A percentile compares a stretch with the other conserved stretches of the same genome.
Evolutionary conservation across 75 land plant species (phyloP).

Genomic region (Adiantum capillusveneris): DNA sequence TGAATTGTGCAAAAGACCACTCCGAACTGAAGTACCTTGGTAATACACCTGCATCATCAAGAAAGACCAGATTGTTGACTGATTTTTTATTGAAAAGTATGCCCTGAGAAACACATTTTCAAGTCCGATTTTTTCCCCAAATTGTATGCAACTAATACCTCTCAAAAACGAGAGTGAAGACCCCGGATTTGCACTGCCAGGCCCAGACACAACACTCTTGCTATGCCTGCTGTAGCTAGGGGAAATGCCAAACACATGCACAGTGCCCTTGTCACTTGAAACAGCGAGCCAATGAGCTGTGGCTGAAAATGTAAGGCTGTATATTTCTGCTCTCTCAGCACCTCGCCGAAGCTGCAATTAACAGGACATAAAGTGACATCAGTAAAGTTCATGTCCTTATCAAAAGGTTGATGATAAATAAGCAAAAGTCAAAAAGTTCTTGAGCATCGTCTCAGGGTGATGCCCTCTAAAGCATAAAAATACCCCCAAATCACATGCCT

Average conservation of each 20-base stretch:
- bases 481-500: too few species aligned
- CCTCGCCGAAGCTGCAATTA: constrained; percentile 76
- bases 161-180: constrained; percentile 82
- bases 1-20: constrained; percentile 95
- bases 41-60: constrained; percentile 51
- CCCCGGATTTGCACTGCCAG: constrained; percentile 46
- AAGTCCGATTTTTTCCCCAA: too few species aligned
- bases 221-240: neutral
- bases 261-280: constrained; percentile 93
- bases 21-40: constrained; percentile 91
- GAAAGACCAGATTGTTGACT: too few species aligned
- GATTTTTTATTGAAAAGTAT: too few species aligned
- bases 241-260: constrained; percentile 70
- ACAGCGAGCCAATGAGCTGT: constrained; percentile 82
- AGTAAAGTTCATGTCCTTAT: too few species aligned
- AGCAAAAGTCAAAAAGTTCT: too few species aligned
- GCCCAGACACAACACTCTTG: neutral
- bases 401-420: too few species aligned
- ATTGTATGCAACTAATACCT: too few species aligned
- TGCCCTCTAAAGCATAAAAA: too few species aligned
- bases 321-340: constrained; percentile 71
- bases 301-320: constrained; percentile 77
- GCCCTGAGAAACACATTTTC: too few species aligned
- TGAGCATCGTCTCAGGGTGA: too few species aligned
- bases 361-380: too few species aligned